phyloP scores from a whole-genome alignment of 1,284 basidiomycete genomes.

The Boletus sp. region DNA sequence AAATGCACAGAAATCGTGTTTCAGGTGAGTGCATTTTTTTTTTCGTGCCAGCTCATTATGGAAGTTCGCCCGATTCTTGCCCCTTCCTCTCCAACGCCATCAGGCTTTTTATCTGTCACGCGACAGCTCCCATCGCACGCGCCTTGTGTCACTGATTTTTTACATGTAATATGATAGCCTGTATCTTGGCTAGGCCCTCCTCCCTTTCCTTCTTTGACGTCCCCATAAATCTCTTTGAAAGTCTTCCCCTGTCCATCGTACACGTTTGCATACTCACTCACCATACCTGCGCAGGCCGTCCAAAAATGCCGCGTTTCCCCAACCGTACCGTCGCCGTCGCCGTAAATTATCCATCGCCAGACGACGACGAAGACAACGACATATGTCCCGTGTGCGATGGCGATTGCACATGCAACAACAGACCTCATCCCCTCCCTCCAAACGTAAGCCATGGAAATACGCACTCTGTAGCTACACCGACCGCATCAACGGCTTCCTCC shows the following conservation, averaged over 20 bases:
- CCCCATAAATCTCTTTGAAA: constrained; percentile 25
- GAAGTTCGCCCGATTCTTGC: constrained; percentile 20
- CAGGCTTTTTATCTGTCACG: constrained; percentile 34
- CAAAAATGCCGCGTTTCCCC: constrained; percentile 66
- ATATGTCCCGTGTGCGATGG: constrained; percentile 84
- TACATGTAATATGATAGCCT: constrained; percentile 37
- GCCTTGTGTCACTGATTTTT: constrained; percentile 34
- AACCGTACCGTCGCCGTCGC: constrained; percentile 56
- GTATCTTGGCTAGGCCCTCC: constrained; percentile 9
- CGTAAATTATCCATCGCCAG: constrained; percentile 34
- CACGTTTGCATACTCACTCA: constrained; percentile 25
- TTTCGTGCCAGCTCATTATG: constrained; percentile 25
- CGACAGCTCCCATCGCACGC: constrained; percentile 34
- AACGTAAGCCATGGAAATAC: constrained; percentile 28
- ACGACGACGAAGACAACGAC: constrained; percentile 71
- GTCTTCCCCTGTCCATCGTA: constrained; percentile 22
- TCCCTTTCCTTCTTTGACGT: constrained; percentile 22
- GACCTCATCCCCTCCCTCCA: constrained; percentile 32
- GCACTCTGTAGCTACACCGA: constrained; percentile 28
- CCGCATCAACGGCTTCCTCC: constrained; percentile 24
- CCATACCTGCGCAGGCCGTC: constrained; percentile 40
- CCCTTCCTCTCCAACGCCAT: constrained; percentile 27
- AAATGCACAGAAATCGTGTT: constrained; percentile 50
- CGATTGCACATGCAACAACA: constrained; percentile 69
- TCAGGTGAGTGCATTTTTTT: constrained; percentile 37